Percentiles rank a stretch among this genome's conserved stretches.
phyloP scores from a whole-genome alignment of 2,329 filamentous ascomycete species.

The Nannizziopsis arthrosporioides region DNA sequence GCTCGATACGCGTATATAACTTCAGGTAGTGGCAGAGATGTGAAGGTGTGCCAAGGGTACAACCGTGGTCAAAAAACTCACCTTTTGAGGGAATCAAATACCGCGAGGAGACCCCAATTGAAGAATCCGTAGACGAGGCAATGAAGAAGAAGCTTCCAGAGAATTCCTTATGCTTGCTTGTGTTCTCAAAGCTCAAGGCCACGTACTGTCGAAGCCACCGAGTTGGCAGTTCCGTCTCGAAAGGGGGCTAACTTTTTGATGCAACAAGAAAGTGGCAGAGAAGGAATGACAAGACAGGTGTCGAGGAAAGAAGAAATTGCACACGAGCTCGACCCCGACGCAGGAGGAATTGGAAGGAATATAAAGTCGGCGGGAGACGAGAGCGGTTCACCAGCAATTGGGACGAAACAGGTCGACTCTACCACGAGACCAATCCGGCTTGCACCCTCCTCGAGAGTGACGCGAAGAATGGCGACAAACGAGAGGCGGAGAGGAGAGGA shows the following conservation, averaged over 20 bases:
- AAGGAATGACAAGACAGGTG: not conserved
- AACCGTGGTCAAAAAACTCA: not conserved
- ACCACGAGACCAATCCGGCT: constrained; percentile 12
- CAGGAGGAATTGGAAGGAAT: not conserved
- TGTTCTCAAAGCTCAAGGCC: not conserved
- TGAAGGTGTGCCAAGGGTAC: not conserved
- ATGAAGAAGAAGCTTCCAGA: not conserved
- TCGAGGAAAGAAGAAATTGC: constrained; percentile 3
- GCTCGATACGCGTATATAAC: not conserved
- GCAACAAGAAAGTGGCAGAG: constrained; percentile 1
- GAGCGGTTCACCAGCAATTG: not conserved
- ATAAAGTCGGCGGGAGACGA: constrained; percentile 13
- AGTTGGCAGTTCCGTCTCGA: not conserved
- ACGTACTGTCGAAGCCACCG: constrained; percentile 5
- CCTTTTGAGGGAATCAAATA: constrained; percentile 1
- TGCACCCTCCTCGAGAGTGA: constrained; percentile 5
- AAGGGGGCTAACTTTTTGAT: not conserved
- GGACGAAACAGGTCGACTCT: not conserved
- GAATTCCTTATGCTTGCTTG: not conserved
- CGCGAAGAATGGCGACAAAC: constrained; percentile 14
- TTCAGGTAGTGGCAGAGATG: not conserved
- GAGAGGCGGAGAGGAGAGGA: constrained; percentile 18
- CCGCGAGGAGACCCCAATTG: not conserved
- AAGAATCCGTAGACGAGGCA: not conserved
- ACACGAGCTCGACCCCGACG: constrained; percentile 2